phyloP scores from a whole-genome alignment of 768 basidiomycete species.

The Lactarius indigo region DNA sequence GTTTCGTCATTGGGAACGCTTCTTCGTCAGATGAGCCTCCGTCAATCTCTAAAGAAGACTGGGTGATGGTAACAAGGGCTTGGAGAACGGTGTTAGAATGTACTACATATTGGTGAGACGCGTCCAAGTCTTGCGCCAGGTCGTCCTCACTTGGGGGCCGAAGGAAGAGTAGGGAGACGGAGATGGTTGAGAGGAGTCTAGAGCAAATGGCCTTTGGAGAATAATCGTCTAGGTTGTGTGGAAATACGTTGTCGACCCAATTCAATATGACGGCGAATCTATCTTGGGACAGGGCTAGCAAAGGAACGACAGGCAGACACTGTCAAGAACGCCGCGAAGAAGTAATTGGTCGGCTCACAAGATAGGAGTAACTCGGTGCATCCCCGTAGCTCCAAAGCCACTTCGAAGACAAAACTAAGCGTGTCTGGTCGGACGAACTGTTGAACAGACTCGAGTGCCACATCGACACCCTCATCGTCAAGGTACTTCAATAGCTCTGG shows the following conservation, averaged over 20 bases:
- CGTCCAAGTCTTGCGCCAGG: conserved; percentile 3
- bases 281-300: conserved; percentile 14
- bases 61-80: neutral
- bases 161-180: conserved; percentile 13
- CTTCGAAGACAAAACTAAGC: conserved; percentile 11
- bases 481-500: conserved; percentile 13
- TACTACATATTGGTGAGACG: conserved; percentile 9
- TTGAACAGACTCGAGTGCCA: conserved; percentile 8
- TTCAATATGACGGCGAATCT: conserved; percentile 9
- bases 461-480: conserved; percentile 1
- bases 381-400: conserved; percentile 8
- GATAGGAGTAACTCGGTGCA: conserved; percentile 21
- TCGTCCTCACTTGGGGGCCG: neutral
- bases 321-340: neutral
- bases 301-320: neutral
- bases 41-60: conserved; percentile 1
- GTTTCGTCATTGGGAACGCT: neutral
- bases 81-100: conserved; percentile 8
- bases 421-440: conserved; percentile 11
- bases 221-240: conserved; percentile 7
- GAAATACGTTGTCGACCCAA: conserved; percentile 15
- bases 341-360: conserved; percentile 8
- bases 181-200: conserved; percentile 12
- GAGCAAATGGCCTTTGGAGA: neutral
- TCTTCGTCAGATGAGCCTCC: conserved; percentile 1